Base-by-base conservation (phyloP, 2,329 filamentous ascomycete genomes). In the Hawksworthiomyces lignivorus region DNA sequence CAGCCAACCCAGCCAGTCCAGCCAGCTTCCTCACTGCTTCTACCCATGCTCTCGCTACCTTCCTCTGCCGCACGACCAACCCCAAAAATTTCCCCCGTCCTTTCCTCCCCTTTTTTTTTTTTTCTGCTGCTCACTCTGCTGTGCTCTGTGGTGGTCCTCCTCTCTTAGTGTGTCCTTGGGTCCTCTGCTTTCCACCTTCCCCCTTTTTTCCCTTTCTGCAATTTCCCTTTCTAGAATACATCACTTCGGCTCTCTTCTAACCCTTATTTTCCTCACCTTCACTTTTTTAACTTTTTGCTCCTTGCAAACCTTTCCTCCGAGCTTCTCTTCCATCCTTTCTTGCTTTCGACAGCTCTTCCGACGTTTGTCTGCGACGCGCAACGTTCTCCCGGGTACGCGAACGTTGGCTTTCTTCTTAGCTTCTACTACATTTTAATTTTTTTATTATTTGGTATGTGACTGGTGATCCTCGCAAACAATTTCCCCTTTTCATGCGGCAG, bases 171-270 rank as follows among this genome's bases (percentile, higher is more conserved):
- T n/a, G n/a, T n/a, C n/a, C n/a, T n/a, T n/a, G n/a, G n/a, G n/a
- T n/a, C n/a, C n/a, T n/a, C n/a, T n/a, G n/a, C n/a, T 49, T 44
- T 38, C 39, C 48, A 44, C 46, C 28, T 19, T 42, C 33, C 44
- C 47, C 47, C 47, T 32, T 47, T 49, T 51, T 45, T 47, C 39
- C 30, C 36, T 31, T 45, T 22, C 41, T 45, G 47, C 45, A 51
- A 51, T 51, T 51, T 51, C 49, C 49, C 47, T 27, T 51, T 46
- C 35, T 41, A 49, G 44, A 48, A 44, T 36, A 36, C 47, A 45
- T 44, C 48, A 42, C 21, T 43, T 31, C 27, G 27, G 28, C 32
- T 31, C 38, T 18, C 33, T 41, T 27, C 36, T 36, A 36, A 30
- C 35, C 24, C 42, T 36, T 46, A 41, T 41, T 37, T 37, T 37